Conservation (phyloP, 129 eudicot genomes). For the Flaveria bidentis region DNA sequence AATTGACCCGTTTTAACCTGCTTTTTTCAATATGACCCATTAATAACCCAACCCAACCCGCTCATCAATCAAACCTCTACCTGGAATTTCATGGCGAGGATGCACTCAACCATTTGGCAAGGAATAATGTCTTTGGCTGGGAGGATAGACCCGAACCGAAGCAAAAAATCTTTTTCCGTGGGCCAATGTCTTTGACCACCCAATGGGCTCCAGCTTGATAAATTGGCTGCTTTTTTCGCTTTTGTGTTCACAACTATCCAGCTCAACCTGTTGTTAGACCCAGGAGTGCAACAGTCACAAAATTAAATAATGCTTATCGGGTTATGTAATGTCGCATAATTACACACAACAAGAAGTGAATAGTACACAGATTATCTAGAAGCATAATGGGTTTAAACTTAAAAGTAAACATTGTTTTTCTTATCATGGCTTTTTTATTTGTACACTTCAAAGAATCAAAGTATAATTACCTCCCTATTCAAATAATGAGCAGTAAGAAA, state of each 20-base stretch:
- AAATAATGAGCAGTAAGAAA: neutral
- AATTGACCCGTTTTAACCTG: neutral
- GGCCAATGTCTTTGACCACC: slow-evolving; percentile 98
- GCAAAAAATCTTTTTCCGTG: slow-evolving; percentile 73
- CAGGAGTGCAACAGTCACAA: neutral
- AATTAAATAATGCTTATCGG: neutral
- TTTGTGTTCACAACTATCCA: slow-evolving; percentile 87
- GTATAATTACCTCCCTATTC: neutral
- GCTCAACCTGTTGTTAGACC: slow-evolving; percentile 45
- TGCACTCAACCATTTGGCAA: slow-evolving; percentile 78
- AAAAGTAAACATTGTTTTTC: no score
- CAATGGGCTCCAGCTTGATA: slow-evolving; percentile 83
- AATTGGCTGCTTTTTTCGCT: slow-evolving; percentile 75
- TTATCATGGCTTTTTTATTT: neutral
- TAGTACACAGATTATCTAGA: no score
- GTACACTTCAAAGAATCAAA: neutral
- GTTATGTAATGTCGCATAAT: neutral
- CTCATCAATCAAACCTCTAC: neutral
- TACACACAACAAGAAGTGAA: neutral
- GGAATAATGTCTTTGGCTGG: slow-evolving; percentile 89
- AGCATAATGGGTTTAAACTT: no score
- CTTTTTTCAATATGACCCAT: neutral
- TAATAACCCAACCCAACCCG: neutral
- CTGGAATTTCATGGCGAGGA: slow-evolving; percentile 67
- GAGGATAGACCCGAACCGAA: slow-evolving; percentile 82